phyloP scores from a whole-genome alignment of 176 grass and related monocot species.

The Canna indica region DNA sequence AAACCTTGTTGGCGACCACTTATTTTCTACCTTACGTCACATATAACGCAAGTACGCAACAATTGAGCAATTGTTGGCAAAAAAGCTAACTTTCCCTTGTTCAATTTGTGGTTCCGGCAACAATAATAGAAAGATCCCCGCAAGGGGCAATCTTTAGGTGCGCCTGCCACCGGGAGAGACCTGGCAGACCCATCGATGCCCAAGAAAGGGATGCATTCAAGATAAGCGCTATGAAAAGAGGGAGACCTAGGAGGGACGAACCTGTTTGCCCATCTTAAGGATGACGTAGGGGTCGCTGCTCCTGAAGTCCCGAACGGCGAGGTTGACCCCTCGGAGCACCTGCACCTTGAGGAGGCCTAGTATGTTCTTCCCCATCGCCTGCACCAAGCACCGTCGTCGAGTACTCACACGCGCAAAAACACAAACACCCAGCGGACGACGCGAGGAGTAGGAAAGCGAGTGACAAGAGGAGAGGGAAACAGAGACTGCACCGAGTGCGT shows the following conservation, averaged over 20 bases:
- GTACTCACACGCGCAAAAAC: too few relatives aligned
- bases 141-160: neutral
- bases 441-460: too few relatives aligned
- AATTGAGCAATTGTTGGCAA: too few relatives aligned
- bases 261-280: conserved; percentile 7
- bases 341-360: neutral
- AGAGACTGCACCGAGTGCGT: too few relatives aligned
- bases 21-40: too few relatives aligned
- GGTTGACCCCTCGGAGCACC: neutral
- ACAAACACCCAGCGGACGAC: too few relatives aligned
- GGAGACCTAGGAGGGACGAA: neutral
- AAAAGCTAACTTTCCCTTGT: too few relatives aligned
- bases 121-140: neutral
- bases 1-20: too few relatives aligned
- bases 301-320: conserved; percentile 1
- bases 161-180: neutral
- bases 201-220: neutral
- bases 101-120: too few relatives aligned
- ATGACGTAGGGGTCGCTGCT: conserved; percentile 12
- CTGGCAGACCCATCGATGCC: neutral
- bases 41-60: too few relatives aligned
- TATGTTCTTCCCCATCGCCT: neutral
- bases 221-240: neutral
- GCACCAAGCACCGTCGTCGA: too few relatives aligned
- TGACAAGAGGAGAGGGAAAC: too few relatives aligned